These are phyloP conservation scores for Ceratobasidium sp. DNA, from an alignment of 1,284 basidiomycete genomes.

Conservation along the genomic window DNA sequence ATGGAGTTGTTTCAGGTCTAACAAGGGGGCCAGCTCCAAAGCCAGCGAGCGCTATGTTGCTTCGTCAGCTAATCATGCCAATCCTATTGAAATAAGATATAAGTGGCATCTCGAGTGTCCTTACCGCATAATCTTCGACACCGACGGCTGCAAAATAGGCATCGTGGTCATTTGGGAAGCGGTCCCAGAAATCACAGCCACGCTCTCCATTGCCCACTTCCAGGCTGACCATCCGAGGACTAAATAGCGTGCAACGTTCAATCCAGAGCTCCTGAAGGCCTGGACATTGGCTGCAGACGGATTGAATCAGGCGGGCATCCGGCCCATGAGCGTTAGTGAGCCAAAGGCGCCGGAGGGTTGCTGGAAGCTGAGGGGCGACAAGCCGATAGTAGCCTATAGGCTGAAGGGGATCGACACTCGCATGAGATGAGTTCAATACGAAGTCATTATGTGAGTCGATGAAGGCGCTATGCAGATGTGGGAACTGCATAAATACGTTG, in stretches of 20 bases:
- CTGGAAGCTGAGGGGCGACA: constrained; percentile 26
- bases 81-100: neutral
- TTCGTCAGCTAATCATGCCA: neutral
- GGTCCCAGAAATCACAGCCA: constrained; percentile 23
- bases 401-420: neutral
- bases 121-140: constrained; percentile 36
- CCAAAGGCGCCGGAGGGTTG: constrained; percentile 29
- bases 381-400: constrained; percentile 35
- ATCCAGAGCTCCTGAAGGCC: constrained; percentile 33
- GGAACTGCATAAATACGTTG: constrained; percentile 21
- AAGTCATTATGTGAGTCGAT: constrained; percentile 41
- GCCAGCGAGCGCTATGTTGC: constrained; percentile 28
- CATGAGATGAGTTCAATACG: neutral
- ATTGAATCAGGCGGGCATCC: constrained; percentile 35
- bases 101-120: neutral
- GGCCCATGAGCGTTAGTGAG: constrained; percentile 38
- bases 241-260: constrained; percentile 35
- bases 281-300: constrained; percentile 23
- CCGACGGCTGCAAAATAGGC: constrained; percentile 37
- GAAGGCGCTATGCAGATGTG: constrained; percentile 26
- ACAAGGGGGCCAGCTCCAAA: neutral
- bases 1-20: constrained; percentile 10
- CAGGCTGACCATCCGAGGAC: neutral
- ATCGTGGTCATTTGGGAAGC: constrained; percentile 41
- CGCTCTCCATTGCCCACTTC: neutral